Conservation (phyloP, 2,329 filamentous ascomycete species). For the Pezicula radicicola region DNA sequence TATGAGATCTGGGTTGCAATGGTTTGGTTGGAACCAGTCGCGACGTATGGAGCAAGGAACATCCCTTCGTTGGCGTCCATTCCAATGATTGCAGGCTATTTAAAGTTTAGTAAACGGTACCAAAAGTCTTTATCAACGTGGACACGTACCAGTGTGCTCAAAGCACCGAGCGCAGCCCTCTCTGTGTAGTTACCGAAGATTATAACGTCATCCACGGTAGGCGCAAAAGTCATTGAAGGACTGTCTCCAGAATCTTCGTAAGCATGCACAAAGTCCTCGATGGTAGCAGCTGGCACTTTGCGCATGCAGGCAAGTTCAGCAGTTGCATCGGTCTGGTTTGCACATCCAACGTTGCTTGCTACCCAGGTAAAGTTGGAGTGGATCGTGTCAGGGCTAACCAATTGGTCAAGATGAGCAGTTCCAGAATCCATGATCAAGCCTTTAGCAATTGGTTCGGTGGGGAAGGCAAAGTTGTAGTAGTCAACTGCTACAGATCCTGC, state of each 20-base stretch:
- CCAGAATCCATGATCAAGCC: constrained; percentile 6
- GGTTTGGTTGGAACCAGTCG: background rate
- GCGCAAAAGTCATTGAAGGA: background rate
- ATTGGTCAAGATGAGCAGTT: background rate
- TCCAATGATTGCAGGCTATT: constrained; percentile 14
- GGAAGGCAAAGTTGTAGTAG: constrained; percentile 16
- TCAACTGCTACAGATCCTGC: constrained; percentile 55
- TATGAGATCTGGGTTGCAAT: background rate
- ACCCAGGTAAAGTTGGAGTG: background rate
- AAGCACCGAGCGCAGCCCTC: background rate
- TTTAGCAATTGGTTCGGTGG: constrained; percentile 14
- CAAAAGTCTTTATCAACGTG: background rate
- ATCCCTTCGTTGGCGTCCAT: constrained; percentile 16
- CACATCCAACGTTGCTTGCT: background rate
- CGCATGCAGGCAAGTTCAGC: constrained; percentile 1
- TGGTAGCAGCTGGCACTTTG: background rate
- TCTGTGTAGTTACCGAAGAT: constrained; percentile 1
- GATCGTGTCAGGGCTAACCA: background rate
- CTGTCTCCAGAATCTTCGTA: background rate
- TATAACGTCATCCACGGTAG: background rate
- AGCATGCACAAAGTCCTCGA: background rate
- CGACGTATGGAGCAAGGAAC: background rate
- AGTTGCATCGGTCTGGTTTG: background rate
- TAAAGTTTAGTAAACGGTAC: background rate
- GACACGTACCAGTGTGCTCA: background rate